A percentile compares a stretch with the other conserved stretches of the same genome.
phyloP scores from a whole-genome alignment of 139 green algal genomes.

The Chlamydomonas incerta region DNA sequence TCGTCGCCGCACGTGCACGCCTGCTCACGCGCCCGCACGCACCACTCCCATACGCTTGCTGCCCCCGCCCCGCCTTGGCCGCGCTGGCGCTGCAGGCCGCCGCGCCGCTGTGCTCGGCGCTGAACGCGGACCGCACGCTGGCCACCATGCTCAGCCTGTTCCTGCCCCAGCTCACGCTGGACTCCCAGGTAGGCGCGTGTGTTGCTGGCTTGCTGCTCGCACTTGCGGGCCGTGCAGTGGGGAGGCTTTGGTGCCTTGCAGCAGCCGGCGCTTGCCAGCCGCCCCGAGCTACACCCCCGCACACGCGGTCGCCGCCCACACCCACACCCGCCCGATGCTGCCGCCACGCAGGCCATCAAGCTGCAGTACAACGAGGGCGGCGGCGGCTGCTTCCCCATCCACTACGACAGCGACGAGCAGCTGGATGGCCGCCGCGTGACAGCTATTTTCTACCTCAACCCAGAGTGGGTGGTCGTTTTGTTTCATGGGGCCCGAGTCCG shows the following conservation, averaged over 20 bases:
- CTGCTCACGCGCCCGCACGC: background rate
- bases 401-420: constrained; percentile 76
- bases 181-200: constrained; percentile 55
- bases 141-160: constrained; percentile 73
- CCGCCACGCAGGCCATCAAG: constrained; percentile 73
- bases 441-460: constrained; percentile 82
- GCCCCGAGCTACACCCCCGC: too few species aligned
- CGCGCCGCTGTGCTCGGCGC: constrained; percentile 59
- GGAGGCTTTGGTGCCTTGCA: too few species aligned
- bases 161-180: constrained; percentile 68
- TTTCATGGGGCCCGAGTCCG: too few species aligned
- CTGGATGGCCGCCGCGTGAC: constrained; percentile 78
- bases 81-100: background rate
- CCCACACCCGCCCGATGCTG: background rate
- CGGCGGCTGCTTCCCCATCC: constrained; percentile 85
- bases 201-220: too few species aligned
- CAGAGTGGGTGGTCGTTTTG: constrained; percentile 23
- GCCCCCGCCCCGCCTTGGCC: background rate
- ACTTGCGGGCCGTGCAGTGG: too few species aligned
- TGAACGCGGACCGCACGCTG: constrained; percentile 71
- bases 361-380: constrained; percentile 77
- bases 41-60: background rate
- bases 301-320: too few species aligned
- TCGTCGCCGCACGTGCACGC: background rate
- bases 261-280: too few species aligned